phyloP scores from a whole-genome alignment of 2,329 filamentous ascomycete species.

The Colletotrichum liriopes region DNA sequence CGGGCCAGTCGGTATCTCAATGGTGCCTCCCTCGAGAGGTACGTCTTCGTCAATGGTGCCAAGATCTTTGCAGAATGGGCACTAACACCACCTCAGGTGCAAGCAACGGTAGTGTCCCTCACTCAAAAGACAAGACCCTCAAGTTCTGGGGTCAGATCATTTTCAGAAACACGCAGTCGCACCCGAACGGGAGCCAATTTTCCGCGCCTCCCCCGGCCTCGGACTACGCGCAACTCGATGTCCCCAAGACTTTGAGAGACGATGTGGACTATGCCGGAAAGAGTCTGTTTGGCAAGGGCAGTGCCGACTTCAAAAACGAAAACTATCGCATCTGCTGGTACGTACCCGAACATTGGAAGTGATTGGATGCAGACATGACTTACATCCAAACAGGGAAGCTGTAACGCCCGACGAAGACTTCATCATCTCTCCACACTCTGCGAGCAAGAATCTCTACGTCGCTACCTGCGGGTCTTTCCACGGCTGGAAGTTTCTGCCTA shows the following conservation, averaged over 20 bases:
- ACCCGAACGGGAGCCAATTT: conserved; percentile 60
- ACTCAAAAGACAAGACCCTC: conserved; percentile 54
- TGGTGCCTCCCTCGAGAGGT: conserved; percentile 34
- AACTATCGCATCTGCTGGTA: conserved; percentile 73
- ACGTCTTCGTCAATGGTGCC: background rate
- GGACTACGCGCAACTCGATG: conserved; percentile 70
- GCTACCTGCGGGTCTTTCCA: conserved; percentile 71
- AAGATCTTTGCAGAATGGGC: background rate
- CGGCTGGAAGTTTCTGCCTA: conserved; percentile 66
- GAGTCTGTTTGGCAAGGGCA: conserved; percentile 68
- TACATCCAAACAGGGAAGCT: conserved; percentile 62
- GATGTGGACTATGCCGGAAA: conserved; percentile 66
- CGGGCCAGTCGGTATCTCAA: conserved; percentile 58
- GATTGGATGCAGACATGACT: background rate
- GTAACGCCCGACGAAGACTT: conserved; percentile 67
- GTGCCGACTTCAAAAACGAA: conserved; percentile 65
- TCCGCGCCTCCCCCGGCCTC: conserved; percentile 63
- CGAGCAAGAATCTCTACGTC: conserved; percentile 64
- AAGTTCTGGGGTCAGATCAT: conserved; percentile 69
- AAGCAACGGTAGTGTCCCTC: conserved; percentile 65
- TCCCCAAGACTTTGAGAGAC: conserved; percentile 61
- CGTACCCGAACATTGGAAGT: background rate
- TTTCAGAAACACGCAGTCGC: conserved; percentile 62
- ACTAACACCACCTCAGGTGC: conserved; percentile 10
- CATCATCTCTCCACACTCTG: conserved; percentile 63